Evolutionary conservation across 2,329 filamentous ascomycete species (phyloP), one percentile per base, ranked within the genome.

Genomic region (Septoria linicola): DNA sequence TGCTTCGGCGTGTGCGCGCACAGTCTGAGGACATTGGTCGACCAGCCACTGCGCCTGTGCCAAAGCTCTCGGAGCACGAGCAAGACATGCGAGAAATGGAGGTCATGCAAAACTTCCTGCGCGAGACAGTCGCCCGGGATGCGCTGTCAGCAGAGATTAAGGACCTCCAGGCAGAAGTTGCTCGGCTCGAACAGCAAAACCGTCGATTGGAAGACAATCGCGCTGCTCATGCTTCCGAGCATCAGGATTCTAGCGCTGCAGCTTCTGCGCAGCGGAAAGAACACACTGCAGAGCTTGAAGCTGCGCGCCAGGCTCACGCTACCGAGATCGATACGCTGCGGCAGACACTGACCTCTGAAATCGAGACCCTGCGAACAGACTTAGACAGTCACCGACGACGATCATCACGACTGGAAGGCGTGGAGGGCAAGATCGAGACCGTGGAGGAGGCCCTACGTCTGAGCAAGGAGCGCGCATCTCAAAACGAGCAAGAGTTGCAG

Each of bases 351-450:
- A 41, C 50, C 17, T 19, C 41, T 17, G 60, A 66, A 45, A 45
- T 66, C 14, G 41, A 58, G 19, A 49, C 45, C 19, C 46, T 67
- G 16, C 58, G 58, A 23, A 40, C 57, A 8, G 64, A 68, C 35
- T 46, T 64, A 30, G 63, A 64, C n/a, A 55, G 46, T 23, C 60
- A 59, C 25, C 58, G 60, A 13, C 58, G 49, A n/a, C 46, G 47
- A 31, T 60, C 61, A 4, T 57, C 59, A 4, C 52, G 49, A 27
- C 59, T 68, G 8, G 55, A 59, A 30, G 59, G 63, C 17, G 64
- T 68, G 6, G 65, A 68, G 16, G 48, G 51, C 11, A 65, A 66
- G 56, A 66, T 68, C 20, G 60, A 63, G 34, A 57, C 63, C 3
- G 66, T 69, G 10, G 59, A 69, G 44, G 58, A 65, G 43, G 65